Base-by-base conservation (phyloP, 169 alveolate genomes). In the Plasmodium sp. region DNA sequence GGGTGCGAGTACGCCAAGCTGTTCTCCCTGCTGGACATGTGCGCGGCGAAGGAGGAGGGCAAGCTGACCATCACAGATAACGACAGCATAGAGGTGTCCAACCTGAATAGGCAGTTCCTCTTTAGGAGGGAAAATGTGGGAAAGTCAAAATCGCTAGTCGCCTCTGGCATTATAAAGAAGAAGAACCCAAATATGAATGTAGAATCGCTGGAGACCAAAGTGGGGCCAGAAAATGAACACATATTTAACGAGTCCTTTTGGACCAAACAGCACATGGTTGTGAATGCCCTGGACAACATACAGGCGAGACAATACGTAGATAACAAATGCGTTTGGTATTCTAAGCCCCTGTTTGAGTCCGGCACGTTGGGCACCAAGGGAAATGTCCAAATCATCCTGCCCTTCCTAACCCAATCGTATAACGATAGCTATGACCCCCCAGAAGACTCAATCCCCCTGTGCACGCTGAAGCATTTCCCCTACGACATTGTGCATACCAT, bases 341-440 rank as follows among this genome's bases (percentile, higher is more conserved):
- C 97, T 92, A 99, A 98, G 95, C 99, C 99, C 12, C 97, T 99
- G 84, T 96, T 99, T 85, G 99, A 99, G 96, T 98, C 99, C 2
- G 99, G 99, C 58, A 99, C 99, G 27, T 97, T 99, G 51, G 99
- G 99, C 36, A 99, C 99, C 1, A 98, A 99, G 96, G 99, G 99
- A 54, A 99, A 97, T 94, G 98, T 97, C 14, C 99, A 99, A 96
- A 98, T 99, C 95, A 96, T 99, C 22, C 96, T 99, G 4, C 99
- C 99, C 0, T 98, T 97, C 93, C 83, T 98, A 85, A 99, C 99
- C 22, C 99, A 99, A 94, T 98, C 99, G 58, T 99, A 99, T 93
- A 99, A 99, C 67, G 99, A 99, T 92, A 98, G 99, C 51, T 99
- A 98, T 94, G 99, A 99, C 83, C 99, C 99, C 4, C 99, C 99